Percentiles rank a stretch among this genome's conserved stretches.
These are phyloP conservation scores for Cryphonectria radicalis DNA, from an alignment of 2,329 filamentous ascomycete genomes.

Conservation along the genomic window DNA sequence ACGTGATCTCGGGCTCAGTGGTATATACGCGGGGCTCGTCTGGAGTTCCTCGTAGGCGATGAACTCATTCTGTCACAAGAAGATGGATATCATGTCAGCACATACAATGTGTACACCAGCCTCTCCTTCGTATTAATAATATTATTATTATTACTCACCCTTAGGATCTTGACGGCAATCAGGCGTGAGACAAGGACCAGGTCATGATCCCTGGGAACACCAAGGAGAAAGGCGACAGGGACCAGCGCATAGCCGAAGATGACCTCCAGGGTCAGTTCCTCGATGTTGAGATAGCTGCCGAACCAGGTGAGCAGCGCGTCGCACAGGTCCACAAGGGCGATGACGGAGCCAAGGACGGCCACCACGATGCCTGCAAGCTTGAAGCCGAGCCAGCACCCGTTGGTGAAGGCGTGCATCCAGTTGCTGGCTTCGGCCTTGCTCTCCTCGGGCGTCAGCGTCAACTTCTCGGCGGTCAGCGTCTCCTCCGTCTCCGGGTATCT, in stretches of 20 bases:
- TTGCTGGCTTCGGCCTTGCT: slow-evolving; percentile 78
- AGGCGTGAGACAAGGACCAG: slow-evolving; percentile 75
- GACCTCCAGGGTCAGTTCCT: slow-evolving; percentile 71
- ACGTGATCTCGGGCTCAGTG: slow-evolving; percentile 69
- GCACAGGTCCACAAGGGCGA: slow-evolving; percentile 73
- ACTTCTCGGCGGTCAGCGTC: slow-evolving; percentile 79
- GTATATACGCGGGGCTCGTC: slow-evolving; percentile 53
- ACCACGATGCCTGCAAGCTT: slow-evolving; percentile 87
- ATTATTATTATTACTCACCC: not conserved
- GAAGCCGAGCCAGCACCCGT: slow-evolving; percentile 82
- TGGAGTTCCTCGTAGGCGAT: slow-evolving; percentile 67
- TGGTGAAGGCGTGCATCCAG: slow-evolving; percentile 81
- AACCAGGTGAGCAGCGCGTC: slow-evolving; percentile 84
- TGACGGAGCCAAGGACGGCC: slow-evolving; percentile 79
- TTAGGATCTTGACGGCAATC: slow-evolving; percentile 80
- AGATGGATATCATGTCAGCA: not conserved
- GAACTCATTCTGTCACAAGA: slow-evolving; percentile 70
- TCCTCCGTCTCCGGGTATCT: slow-evolving; percentile 89
- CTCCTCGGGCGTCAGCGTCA: slow-evolving; percentile 77
- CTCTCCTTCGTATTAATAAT: no score
- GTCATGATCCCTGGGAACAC: slow-evolving; percentile 67
- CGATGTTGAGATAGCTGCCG: slow-evolving; percentile 77
- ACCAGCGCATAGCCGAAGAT: slow-evolving; percentile 80
- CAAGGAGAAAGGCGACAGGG: slow-evolving; percentile 79
- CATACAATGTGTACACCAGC: no score